Evolutionary conservation across 169 alveolate species (phyloP).

Genomic region (Theileria luwenshuni): DNA sequence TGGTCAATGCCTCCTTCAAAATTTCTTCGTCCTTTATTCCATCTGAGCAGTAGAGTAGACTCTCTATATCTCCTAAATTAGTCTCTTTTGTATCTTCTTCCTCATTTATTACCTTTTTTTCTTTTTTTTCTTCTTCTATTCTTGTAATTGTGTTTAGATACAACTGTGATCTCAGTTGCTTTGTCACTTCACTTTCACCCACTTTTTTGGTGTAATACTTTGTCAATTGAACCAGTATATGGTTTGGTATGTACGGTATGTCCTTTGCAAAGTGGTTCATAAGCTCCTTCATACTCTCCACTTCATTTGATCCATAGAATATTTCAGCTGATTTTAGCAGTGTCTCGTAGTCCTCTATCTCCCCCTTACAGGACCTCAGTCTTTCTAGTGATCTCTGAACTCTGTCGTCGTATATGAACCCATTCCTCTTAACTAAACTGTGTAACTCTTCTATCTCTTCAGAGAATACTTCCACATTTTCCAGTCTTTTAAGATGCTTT

Average conservation of each 20-base stretch:
- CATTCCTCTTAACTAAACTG: conserved; percentile 6
- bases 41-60: neutral
- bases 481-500: conserved; percentile 5
- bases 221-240: neutral
- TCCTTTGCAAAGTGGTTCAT: conserved; percentile 22
- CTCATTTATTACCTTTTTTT: neutral
- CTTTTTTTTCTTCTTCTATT: neutral
- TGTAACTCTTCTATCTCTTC: neutral
- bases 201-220: neutral
- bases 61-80: neutral
- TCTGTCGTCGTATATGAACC: conserved; percentile 40
- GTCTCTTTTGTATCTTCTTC: too few relatives aligned
- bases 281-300: conserved; percentile 13
- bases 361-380: neutral
- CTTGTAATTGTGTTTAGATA: neutral
- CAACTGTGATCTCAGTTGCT: neutral
- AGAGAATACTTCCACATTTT: neutral
- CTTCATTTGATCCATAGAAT: conserved; percentile 24
- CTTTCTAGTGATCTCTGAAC: conserved; percentile 8
- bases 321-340: conserved; percentile 17
- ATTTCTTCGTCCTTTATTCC: neutral
- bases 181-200: neutral
- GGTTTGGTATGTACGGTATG: conserved; percentile 28
- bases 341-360: neutral
- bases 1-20: neutral